Evolutionary conservation across 768 basidiomycete species (phyloP), one percentile per base, ranked within the genome.

Genomic region (Infundibulicybe gibba): DNA sequence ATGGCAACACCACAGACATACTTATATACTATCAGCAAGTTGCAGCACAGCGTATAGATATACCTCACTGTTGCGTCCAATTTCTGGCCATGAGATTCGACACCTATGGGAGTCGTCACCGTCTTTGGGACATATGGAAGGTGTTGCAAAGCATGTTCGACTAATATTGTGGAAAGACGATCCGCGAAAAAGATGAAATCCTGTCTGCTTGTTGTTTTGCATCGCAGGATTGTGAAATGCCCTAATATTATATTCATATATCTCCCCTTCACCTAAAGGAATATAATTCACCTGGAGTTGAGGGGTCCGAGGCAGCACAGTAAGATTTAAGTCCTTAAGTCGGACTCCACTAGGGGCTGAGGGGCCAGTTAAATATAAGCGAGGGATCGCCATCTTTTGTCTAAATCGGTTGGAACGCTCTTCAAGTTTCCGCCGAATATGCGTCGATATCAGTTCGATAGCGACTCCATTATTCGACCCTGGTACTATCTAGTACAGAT

Each of bases 161-260:
- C 81, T 17, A 98, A 66, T 15, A 91, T 65, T 0, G 90, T 93
- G 0, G 94, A 81, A 2, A 98, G 69, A 14, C 95, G 78, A 61
- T 97, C 93, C 0, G 81, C 81, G 59, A 92, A 93, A 71, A 97
- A 95, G 33, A 97, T 83, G 58, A 97, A 98, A 59, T 97, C 93
- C 55, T 89, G 88, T 14, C 84, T 73, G 11, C 68, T 68, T 0
- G 89, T 85, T n/a, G 67, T 75, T 46, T 68, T 70, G 55, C 92
- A 85, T 6, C 95, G 79, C 16, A 99, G 59, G 19, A 89, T 83
- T 0, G 95, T 97, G 61, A 86, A 87, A 97, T 94, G 0, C 93
- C 94, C 91, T 95, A 52, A 6, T 38, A 11, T 25, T 25, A 17
- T 35, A 30, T 16, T 10, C 20, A 14, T 32, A 19, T 32, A 13